Evolutionary conservation across 2,329 filamentous ascomycete species (phyloP), one percentile per base, ranked within the genome.

Genomic region (Fusarium transvaalense): DNA sequence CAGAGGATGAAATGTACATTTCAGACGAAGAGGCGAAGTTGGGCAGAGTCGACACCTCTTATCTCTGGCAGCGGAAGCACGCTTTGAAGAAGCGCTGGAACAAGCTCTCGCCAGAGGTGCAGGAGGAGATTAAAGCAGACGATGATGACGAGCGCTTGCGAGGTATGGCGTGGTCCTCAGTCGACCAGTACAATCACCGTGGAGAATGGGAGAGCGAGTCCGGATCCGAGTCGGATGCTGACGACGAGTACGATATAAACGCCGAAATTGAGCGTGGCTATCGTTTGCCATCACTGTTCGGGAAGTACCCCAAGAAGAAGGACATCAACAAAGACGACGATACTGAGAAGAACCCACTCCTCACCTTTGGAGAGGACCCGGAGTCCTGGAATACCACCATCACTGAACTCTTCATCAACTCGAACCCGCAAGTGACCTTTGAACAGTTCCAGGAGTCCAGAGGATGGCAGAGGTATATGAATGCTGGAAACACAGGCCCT

Each of bases 1-100:
- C 77, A 12, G 76, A 82, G 50, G 82, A 85, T 48, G 83, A 88
- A 73, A 80, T 84, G 68, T 84, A 85, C 72, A 82, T 88, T 72
- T 80, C 78, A 13, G 83, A 87, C 70, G 80, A 83, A 45, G 84
- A 84, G 29, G 61, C 71, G 35, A 71, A 72, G 27, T 70, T 80
- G 23, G 64, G 56, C 9, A 66, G 76, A 43, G 71, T 78, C 41
- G 78, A 80, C 63, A 80, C 73, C 8, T 73, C 54, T 27, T 69
- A 64, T 53, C 80, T 82, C 71, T 85, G 83, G 83, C 77, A 77
- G 71, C 77, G 73, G 32, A 81, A 80, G 69, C 83, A 85, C 56
- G 78, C 78, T 32, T 74, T 80, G 64, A 85, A 85, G 76, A 81
- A 79, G 56, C 77, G 77, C 6, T 86, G 82, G 80, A 45, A 69